Conservation (phyloP, 306 rosid species). For the Prunus davidiana region DNA sequence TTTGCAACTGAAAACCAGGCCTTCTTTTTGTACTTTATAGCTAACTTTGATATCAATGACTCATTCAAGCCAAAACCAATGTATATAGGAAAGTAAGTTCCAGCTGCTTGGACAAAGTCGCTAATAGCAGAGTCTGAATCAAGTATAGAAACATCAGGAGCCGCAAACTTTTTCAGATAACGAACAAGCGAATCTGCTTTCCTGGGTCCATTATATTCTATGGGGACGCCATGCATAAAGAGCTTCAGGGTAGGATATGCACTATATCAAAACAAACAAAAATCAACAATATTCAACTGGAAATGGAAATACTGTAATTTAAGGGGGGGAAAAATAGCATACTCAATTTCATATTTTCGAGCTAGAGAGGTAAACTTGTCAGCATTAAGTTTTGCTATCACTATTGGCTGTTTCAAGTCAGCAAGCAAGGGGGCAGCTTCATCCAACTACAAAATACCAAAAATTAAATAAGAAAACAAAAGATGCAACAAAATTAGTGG, state of each 20-base stretch:
- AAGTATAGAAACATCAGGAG: conserved; percentile 80
- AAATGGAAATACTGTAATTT: not conserved
- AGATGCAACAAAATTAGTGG: not conserved
- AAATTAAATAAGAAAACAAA: conserved; percentile 1
- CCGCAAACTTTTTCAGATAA: conserved; percentile 80
- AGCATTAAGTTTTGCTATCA: conserved; percentile 79
- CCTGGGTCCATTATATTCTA: conserved; percentile 85
- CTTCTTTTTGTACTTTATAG: conserved; percentile 68
- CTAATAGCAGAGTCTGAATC: conserved; percentile 75
- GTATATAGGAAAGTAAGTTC: conserved; percentile 69
- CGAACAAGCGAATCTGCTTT: conserved; percentile 79
- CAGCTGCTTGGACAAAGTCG: conserved; percentile 64
- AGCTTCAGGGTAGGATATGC: conserved; percentile 76
- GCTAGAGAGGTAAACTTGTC: conserved; percentile 76
- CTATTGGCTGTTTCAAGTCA: conserved; percentile 63
- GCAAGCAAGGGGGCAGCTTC: conserved; percentile 88
- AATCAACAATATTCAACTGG: not conserved
- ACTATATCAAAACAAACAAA: conserved; percentile 39
- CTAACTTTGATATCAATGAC: conserved; percentile 53
- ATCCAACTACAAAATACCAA: conserved; percentile 60
- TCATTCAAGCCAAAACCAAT: conserved; percentile 80
- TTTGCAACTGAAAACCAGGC: conserved; percentile 97
- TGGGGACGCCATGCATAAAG: conserved; percentile 71
- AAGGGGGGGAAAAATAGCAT: conserved; percentile 18
- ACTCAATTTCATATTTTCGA: conserved; percentile 66